phyloP scores from a whole-genome alignment of 2,329 filamentous ascomycete species.

The Fusarium liriodendri region DNA sequence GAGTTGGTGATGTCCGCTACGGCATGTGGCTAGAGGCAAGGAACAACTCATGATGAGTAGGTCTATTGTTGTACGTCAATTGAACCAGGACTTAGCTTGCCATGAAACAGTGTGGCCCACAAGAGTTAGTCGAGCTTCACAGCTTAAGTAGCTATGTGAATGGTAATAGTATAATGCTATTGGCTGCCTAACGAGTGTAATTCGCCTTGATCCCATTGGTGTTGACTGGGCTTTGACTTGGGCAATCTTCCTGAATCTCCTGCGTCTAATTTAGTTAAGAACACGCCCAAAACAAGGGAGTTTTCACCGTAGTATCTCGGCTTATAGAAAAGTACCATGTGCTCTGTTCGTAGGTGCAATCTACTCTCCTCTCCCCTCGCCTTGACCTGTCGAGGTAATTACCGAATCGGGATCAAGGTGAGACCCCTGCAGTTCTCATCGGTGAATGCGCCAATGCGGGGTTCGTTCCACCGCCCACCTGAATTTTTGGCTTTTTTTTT shows the following conservation, averaged over 20 bases:
- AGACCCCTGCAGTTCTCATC: constrained; percentile 25
- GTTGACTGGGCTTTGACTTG: neutral
- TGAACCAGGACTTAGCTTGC: neutral
- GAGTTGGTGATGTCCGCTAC: neutral
- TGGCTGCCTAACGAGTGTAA: neutral
- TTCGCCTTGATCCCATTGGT: neutral
- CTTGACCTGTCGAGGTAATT: neutral
- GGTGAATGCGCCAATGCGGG: constrained; percentile 45
- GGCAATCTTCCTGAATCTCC: neutral
- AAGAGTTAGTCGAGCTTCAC: neutral
- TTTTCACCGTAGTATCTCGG: too few relatives aligned
- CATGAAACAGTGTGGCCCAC: neutral
- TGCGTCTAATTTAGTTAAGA: neutral
- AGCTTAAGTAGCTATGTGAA: neutral
- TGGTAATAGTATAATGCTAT: neutral
- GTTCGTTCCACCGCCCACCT: constrained; percentile 43
- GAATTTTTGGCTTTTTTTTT: constrained; percentile 43
- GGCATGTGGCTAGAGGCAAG: neutral
- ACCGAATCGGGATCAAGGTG: constrained; percentile 25
- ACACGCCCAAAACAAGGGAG: neutral
- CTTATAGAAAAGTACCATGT: neutral
- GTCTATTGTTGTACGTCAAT: neutral
- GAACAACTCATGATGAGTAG: neutral
- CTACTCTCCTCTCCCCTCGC: neutral
- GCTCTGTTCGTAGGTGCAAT: neutral